Conservation (phyloP, 768 basidiomycete genomes). For the Amanita pseudoporphyria region DNA sequence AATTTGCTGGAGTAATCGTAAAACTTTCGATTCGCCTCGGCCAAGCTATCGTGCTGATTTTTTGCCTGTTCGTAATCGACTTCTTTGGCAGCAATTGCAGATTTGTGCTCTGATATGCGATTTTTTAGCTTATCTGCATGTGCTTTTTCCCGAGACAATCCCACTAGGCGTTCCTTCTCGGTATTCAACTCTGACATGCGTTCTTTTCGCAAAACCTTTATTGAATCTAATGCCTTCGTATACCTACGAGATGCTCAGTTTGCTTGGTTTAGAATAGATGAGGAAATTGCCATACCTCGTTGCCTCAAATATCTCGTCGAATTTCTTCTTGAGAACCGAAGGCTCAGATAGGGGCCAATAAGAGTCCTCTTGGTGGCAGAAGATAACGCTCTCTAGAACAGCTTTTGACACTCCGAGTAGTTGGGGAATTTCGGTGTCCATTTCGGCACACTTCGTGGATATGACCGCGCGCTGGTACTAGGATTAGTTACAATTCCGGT, state of each 20-base stretch:
- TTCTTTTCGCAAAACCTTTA: slow-evolving; percentile 86
- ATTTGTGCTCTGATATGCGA: slow-evolving; percentile 52
- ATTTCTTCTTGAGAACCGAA: slow-evolving; percentile 91
- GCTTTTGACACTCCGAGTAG: slow-evolving; percentile 93
- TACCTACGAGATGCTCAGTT: slow-evolving; percentile 43
- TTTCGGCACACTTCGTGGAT: slow-evolving; percentile 96
- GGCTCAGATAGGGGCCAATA: slow-evolving; percentile 97
- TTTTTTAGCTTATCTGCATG: slow-evolving; percentile 77
- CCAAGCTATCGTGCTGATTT: slow-evolving; percentile 51
- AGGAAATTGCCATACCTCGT: slow-evolving; percentile 53
- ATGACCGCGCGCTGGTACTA: slow-evolving; percentile 65
- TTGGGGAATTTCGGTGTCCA: slow-evolving; percentile 90
- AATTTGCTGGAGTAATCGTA: slow-evolving; percentile 81
- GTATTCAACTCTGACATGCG: slow-evolving; percentile 84
- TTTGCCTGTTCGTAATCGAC: slow-evolving; percentile 65
- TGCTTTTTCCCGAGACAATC: slow-evolving; percentile 71
- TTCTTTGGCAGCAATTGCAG: slow-evolving; percentile 59
- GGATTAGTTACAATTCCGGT: not conserved
- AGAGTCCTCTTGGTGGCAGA: slow-evolving; percentile 98
- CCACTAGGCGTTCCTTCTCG: slow-evolving; percentile 79
- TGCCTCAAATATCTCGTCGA: slow-evolving; percentile 99
- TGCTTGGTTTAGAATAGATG: not conserved
- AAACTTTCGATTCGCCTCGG: slow-evolving; percentile 65
- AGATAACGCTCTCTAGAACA: slow-evolving; percentile 98
- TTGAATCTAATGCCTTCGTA: slow-evolving; percentile 91